A percentile compares a stretch with the other conserved stretches of the same genome.
These are phyloP conservation scores for Nitzschia sp. DNA, from an alignment of 108 stramenopile species.

Conservation along the genomic window DNA sequence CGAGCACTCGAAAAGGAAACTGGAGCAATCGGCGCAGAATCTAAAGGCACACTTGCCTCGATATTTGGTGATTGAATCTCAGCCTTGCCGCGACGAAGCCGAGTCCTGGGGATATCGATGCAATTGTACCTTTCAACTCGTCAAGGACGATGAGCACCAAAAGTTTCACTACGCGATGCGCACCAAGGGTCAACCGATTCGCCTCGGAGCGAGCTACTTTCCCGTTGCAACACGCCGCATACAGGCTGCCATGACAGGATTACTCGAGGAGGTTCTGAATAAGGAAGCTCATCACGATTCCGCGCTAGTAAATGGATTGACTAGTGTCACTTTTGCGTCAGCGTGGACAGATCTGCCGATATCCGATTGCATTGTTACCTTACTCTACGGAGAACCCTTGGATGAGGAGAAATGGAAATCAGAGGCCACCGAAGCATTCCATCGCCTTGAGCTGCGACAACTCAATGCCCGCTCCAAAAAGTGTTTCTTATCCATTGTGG, in stretches of 20 bases:
- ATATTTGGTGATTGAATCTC: slow-evolving; percentile 4
- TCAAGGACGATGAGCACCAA: slow-evolving; percentile 14
- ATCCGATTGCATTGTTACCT: slow-evolving; percentile 54
- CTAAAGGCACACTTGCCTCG: slow-evolving; percentile 11
- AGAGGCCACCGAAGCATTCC: slow-evolving; percentile 44
- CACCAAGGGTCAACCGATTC: slow-evolving; percentile 38
- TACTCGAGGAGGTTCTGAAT: slow-evolving; percentile 33
- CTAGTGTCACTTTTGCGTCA: slow-evolving; percentile 59
- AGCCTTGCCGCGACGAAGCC: slow-evolving; percentile 27
- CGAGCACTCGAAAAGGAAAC: slow-evolving; percentile 40
- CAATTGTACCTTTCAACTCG: slow-evolving; percentile 66
- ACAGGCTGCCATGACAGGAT: slow-evolving; percentile 50
- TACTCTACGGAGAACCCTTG: slow-evolving; percentile 56
- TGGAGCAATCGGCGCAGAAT: slow-evolving; percentile 20
- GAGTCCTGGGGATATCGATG: slow-evolving; percentile 68
- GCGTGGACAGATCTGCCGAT: slow-evolving; percentile 51
- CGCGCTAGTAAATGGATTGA: slow-evolving; percentile 27
- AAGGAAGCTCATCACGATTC: too few species aligned
- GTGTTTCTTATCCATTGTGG: slow-evolving; percentile 22
- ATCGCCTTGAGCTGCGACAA: slow-evolving; percentile 32
- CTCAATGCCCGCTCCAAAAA: slow-evolving; percentile 57
- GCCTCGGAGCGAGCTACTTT: slow-evolving; percentile 43
- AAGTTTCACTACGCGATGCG: slow-evolving; percentile 54
- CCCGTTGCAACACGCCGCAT: slow-evolving; percentile 67
- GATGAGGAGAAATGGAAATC: slow-evolving; percentile 40